These are phyloP conservation scores for Lachnellula occidentalis DNA, from an alignment of 2,329 filamentous ascomycete genomes.

Conservation along the genomic window DNA sequence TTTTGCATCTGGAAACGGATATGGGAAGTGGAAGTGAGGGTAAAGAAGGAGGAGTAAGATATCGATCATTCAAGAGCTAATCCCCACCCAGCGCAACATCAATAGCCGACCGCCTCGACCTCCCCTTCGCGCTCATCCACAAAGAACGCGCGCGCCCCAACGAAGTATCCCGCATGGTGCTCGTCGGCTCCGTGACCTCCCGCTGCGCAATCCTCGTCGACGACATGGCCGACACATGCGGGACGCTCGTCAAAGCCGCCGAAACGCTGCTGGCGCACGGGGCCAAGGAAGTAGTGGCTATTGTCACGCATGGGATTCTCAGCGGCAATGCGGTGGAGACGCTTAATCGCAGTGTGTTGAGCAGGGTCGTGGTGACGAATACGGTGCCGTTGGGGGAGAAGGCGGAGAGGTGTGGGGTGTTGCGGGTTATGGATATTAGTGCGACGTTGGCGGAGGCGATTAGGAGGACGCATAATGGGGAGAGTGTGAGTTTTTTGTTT, in stretches of 20 bases:
- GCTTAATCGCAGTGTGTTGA: conserved; percentile 66
- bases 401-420: conserved; percentile 68
- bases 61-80: not conserved
- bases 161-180: conserved; percentile 86
- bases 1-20: not conserved
- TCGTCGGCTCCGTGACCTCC: conserved; percentile 89
- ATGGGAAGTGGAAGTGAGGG: not conserved
- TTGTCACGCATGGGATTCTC: conserved; percentile 91
- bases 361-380: conserved; percentile 83
- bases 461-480: conserved; percentile 63
- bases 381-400: conserved; percentile 79
- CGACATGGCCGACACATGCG: conserved; percentile 96
- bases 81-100: conserved; percentile 62
- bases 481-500: conserved; percentile 63
- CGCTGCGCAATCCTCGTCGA: conserved; percentile 95
- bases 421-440: conserved; percentile 89
- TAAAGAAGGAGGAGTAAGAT: not conserved
- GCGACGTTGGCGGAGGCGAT: conserved; percentile 73
- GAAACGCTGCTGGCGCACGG: conserved; percentile 82
- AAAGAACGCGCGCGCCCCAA: conserved; percentile 91
- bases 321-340: conserved; percentile 78
- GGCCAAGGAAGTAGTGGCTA: conserved; percentile 82
- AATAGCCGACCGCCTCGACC: conserved; percentile 86
- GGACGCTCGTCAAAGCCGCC: conserved; percentile 82
- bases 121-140: conserved; percentile 90